phyloP scores from a whole-genome alignment of 208 protist species.

The Trichomonas vaginalis region DNA sequence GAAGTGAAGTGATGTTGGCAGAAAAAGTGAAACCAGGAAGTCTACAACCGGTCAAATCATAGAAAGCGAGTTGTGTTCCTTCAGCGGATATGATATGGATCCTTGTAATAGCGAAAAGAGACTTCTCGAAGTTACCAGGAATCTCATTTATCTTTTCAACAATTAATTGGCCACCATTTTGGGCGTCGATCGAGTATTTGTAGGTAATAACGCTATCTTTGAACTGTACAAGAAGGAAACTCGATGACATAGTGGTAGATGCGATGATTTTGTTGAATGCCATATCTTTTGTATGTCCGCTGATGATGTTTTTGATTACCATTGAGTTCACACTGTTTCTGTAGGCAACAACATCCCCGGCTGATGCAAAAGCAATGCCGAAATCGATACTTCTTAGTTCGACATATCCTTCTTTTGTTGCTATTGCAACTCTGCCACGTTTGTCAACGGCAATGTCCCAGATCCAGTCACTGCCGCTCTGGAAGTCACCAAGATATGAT shows the following conservation, averaged over 20 bases:
- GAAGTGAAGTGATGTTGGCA: neutral
- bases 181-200: neutral
- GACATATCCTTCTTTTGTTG: neutral
- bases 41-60: neutral
- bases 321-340: neutral
- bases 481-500: slow-evolving; percentile 6
- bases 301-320: neutral
- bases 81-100: neutral
- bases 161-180: neutral
- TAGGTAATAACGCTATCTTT: neutral
- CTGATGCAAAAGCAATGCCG: neutral
- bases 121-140: neutral
- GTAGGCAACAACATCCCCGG: neutral
- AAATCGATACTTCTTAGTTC: slow-evolving; percentile 2
- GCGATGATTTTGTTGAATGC: neutral
- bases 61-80: neutral
- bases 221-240: neutral
- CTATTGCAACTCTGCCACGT: neutral
- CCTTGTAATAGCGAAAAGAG: neutral
- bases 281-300: neutral
- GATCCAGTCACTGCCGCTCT: neutral
- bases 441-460: slow-evolving; percentile 13
- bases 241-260: neutral
- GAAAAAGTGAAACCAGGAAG: neutral
- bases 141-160: neutral